Base-by-base conservation (phyloP, 805 yeast species). In the Metschnikowia arizonensis region DNA sequence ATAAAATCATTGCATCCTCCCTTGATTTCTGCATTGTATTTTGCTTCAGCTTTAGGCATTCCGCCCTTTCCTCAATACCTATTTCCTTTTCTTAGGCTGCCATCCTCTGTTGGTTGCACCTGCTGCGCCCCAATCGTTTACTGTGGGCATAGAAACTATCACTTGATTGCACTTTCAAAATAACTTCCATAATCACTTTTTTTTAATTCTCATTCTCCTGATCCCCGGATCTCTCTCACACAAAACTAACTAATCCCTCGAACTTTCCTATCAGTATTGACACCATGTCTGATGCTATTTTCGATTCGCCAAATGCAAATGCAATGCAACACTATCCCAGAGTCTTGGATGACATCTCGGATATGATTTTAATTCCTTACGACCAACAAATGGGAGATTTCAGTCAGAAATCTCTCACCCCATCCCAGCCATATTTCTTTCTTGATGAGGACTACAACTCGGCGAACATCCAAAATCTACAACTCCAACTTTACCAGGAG, bases 401-500 rank as follows among this genome's bases (percentile, higher is more conserved):
- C 24, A 18, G 17, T 3, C 42, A 21, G 11, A 25, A 35, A 18
- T 14, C 17, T 7, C 26, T 10, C 5, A 14, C 32, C 9, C 33
- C 21, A 0, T 14, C 33, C 7, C 25, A 17, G 25, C 19, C 18
- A 9, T 21, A 8, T 25, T 24, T 19, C 12, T 10, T 33, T 12
- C 10, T 26, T n/a, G 26, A 36, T 19, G 42, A 28, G 4, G 33
- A 31, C 11, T 32, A 40, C 31, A 30, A 17, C 12, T 24, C 31
- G 6, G 43, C 40, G 8, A 46, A 26, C 38, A 36, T 39, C 19
- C 48, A 47, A 7, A 35, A 40, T 17, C 42, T 44, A 25, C 50
- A 47, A 25, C 25, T 40, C 30, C 50, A 47, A 19, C 35, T 44
- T n/a, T 47, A 39, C 29, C 48, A 44, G 29, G 50, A 44, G 33